A percentile compares a stretch with the other conserved stretches of the same genome.
These are phyloP conservation scores for Botryotinia globosa DNA, from an alignment of 2,329 filamentous ascomycete species.

Conservation along the genomic window DNA sequence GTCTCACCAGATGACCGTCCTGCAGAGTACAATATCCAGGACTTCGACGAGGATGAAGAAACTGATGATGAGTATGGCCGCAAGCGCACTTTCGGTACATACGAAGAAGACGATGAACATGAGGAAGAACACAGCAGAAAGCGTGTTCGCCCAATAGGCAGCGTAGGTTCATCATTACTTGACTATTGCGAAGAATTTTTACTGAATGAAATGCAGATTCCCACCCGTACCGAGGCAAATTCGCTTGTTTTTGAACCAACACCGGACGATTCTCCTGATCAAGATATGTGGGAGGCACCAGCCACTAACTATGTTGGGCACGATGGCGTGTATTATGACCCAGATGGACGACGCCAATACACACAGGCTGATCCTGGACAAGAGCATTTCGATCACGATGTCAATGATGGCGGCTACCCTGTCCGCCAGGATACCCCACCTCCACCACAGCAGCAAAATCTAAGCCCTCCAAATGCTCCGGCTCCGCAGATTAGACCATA, in stretches of 20 bases:
- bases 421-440: neutral
- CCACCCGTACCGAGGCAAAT: fast-evolving
- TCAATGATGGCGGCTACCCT: neutral
- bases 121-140: neutral
- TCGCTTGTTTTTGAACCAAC: neutral
- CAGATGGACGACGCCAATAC: too few relatives aligned
- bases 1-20: neutral
- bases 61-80: neutral
- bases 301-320: neutral
- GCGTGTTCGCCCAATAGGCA: neutral
- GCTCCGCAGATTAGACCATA: neutral
- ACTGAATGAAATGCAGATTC: neutral
- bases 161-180: neutral
- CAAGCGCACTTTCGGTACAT: neutral
- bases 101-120: neutral
- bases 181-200: neutral
- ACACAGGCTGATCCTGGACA: neutral
- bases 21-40: neutral
- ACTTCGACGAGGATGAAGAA: neutral
- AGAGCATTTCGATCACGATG: too few relatives aligned
- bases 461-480: too few relatives aligned
- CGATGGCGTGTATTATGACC: neutral
- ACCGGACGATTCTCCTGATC: too few relatives aligned
- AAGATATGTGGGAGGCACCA: neutral
- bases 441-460: neutral